These are phyloP conservation scores for Maudiozyma saulgeensis DNA, from an alignment of 805 yeast species.

Conservation along the genomic window DNA sequence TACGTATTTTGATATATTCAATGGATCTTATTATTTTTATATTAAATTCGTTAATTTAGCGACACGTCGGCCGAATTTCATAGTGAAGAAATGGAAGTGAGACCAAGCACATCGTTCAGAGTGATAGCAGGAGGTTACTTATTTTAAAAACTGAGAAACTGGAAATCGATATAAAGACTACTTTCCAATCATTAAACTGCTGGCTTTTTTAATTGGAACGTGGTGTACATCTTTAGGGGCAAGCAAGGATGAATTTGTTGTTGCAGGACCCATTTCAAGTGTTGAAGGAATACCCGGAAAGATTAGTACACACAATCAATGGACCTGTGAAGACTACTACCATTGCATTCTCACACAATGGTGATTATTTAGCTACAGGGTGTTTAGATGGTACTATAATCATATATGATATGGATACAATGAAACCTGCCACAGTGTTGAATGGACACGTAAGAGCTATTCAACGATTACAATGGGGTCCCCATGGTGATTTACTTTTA, in stretches of 20 bases:
- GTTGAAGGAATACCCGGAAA: slow-evolving; percentile 85
- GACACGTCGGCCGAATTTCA: too few relatives aligned
- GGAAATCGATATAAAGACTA: not conserved
- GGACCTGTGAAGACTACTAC: slow-evolving; percentile 58
- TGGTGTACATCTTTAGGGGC: not conserved
- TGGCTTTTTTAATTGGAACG: too few relatives aligned
- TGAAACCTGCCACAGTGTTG: slow-evolving; percentile 23
- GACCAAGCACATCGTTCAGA: too few relatives aligned
- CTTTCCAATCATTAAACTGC: too few relatives aligned
- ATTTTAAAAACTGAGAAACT: not conserved
- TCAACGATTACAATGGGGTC: slow-evolving; percentile 51
- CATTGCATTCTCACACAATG: slow-evolving; percentile 58
- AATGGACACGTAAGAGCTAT: slow-evolving; percentile 64
- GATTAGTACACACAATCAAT: slow-evolving; percentile 55
- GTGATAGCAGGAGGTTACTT: not conserved
- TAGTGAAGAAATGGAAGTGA: too few relatives aligned
- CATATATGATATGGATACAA: slow-evolving; percentile 64
- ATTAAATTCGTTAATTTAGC: too few relatives aligned
- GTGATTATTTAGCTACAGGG: slow-evolving; percentile 83
- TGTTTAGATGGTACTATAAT: slow-evolving; percentile 62
- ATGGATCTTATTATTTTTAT: too few relatives aligned
- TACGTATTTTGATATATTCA: too few relatives aligned
- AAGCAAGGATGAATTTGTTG: slow-evolving; percentile 43
- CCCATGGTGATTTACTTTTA: slow-evolving; percentile 51
- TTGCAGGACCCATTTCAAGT: slow-evolving; percentile 86